Evolutionary conservation across 495 filamentous ascomycete species (phyloP).

Genomic region (Glonium stellatum): DNA sequence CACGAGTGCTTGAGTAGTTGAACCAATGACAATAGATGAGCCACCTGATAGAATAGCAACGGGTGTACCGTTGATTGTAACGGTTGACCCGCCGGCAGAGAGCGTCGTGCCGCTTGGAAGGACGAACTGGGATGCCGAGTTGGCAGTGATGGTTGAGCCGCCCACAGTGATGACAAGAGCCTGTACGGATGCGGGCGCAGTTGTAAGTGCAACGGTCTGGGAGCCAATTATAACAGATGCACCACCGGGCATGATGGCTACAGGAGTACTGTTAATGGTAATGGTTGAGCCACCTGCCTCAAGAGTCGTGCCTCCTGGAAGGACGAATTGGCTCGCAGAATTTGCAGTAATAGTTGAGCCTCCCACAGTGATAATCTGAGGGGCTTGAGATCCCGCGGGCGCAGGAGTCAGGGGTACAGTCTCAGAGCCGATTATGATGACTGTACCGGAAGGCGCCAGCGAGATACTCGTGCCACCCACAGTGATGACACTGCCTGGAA

Average conservation of each 20-base stretch:
- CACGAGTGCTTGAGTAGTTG: background rate
- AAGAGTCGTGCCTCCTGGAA: background rate
- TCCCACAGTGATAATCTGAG: conserved; percentile 11
- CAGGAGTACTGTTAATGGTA: background rate
- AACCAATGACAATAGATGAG: background rate
- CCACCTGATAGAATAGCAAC: background rate
- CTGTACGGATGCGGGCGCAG: background rate
- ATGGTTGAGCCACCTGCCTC: background rate
- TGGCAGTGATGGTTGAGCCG: background rate
- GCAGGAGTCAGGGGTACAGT: conserved; percentile 13
- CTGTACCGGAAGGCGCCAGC: conserved; percentile 22
- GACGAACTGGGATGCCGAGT: background rate
- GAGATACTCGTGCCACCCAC: conserved; percentile 29
- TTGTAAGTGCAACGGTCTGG: background rate
- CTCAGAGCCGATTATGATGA: conserved; percentile 24
- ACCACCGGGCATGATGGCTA: background rate
- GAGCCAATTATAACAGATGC: background rate
- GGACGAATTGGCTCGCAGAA: conserved; percentile 7
- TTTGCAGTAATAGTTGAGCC: conserved; percentile 11
- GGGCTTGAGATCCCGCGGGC: background rate
- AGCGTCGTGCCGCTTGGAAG: conserved; percentile 3
- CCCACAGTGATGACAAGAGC: background rate
- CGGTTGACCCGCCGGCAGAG: conserved; percentile 8
- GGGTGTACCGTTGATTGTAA: conserved; percentile 13
- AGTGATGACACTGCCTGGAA: conserved; percentile 10